These are phyloP conservation scores for Ogataea trehaloabstinens DNA, from an alignment of 805 yeast genomes.

Conservation along the genomic window DNA sequence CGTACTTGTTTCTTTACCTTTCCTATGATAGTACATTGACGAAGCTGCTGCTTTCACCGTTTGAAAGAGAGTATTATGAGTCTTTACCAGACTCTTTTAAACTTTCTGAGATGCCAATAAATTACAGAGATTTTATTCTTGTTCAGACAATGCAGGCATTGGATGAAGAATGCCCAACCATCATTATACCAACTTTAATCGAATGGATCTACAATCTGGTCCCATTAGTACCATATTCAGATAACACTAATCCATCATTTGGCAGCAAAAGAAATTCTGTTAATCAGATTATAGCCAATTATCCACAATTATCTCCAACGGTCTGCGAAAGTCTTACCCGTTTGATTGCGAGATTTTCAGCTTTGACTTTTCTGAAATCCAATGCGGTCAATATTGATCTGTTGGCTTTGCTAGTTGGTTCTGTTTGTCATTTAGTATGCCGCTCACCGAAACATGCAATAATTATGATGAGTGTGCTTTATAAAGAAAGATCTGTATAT, in stretches of 20 bases:
- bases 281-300: conserved; percentile 7
- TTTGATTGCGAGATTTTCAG: conserved; percentile 38
- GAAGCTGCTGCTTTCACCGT: conserved; percentile 42
- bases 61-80: conserved; percentile 41
- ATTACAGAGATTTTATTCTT: conserved; percentile 64
- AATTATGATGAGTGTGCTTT: conserved; percentile 50
- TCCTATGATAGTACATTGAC: conserved; percentile 36
- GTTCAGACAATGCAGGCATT: conserved; percentile 49
- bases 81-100: conserved; percentile 54
- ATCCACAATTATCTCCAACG: conserved; percentile 48
- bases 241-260: conserved; percentile 12
- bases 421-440: conserved; percentile 52
- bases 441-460: conserved; percentile 51
- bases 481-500: conserved; percentile 40
- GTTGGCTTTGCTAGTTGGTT: conserved; percentile 56
- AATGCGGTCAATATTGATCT: conserved; percentile 49
- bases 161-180: conserved; percentile 31
- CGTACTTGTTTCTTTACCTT: conserved; percentile 52
- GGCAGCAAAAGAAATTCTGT: conserved; percentile 16
- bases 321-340: conserved; percentile 48
- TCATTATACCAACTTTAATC: conserved; percentile 47
- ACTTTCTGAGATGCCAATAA: conserved; percentile 36
- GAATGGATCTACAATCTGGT: conserved; percentile 64
- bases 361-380: conserved; percentile 35
- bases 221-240: conserved; percentile 32